Percentiles rank a stretch among this genome's conserved stretches.
Evolutionary conservation across 2,329 filamentous ascomycete genomes (phyloP).

Genomic region (Epicoccum nigrum): DNA sequence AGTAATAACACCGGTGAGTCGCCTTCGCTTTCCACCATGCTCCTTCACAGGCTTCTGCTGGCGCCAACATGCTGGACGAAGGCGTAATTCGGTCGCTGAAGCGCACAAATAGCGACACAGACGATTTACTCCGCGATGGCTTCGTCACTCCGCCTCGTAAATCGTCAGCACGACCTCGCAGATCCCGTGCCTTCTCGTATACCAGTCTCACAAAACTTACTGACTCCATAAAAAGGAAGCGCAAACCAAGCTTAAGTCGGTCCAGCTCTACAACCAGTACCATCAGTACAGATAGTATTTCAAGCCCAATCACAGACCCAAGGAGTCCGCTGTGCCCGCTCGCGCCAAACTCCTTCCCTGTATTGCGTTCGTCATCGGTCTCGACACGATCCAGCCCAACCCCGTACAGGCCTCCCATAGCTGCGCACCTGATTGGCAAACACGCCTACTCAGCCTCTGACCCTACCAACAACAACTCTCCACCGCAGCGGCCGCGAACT

Average conservation of each 20-base stretch:
- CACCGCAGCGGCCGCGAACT: slow-evolving; percentile 9
- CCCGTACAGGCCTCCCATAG: background rate
- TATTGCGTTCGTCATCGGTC: slow-evolving; percentile 13
- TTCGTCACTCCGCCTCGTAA: slow-evolving; percentile 21
- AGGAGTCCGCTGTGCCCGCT: slow-evolving; percentile 25
- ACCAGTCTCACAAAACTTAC: slow-evolving; percentile 41
- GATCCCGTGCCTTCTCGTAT: slow-evolving; percentile 34
- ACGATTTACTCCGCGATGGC: slow-evolving; percentile 23
- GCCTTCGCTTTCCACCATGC: slow-evolving; percentile 15
- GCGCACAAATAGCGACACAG: slow-evolving; percentile 12
- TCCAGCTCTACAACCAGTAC: slow-evolving; percentile 28
- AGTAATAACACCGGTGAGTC: slow-evolving; percentile 32
- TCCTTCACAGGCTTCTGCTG: background rate
- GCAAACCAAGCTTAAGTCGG: slow-evolving; percentile 19
- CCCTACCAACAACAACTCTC: slow-evolving; percentile 25
- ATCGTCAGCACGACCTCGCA: slow-evolving; percentile 14
- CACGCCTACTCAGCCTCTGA: slow-evolving; percentile 33
- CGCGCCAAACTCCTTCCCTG: slow-evolving; percentile 11
- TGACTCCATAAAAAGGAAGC: slow-evolving; percentile 30
- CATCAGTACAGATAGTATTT: slow-evolving; percentile 34
- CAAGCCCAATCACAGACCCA: slow-evolving; percentile 30
- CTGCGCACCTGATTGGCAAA: background rate
- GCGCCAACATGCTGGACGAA: slow-evolving; percentile 27
- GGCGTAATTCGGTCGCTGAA: slow-evolving; percentile 31
- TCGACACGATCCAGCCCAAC: slow-evolving; percentile 5